Conservation (phyloP, 305 asterid genomes). For the Euphrasia arctica region DNA sequence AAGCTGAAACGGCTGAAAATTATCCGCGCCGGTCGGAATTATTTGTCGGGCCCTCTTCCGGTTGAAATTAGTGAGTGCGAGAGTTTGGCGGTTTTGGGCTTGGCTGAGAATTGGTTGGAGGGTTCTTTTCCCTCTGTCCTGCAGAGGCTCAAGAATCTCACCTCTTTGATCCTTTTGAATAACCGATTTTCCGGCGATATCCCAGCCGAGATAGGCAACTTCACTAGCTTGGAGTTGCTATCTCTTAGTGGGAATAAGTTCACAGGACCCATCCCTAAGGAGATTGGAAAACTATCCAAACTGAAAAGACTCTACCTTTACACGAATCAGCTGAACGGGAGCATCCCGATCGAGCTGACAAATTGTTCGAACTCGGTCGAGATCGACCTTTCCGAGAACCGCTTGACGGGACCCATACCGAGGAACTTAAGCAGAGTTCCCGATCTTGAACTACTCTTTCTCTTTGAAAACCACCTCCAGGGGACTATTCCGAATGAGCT, state of each 20-base stretch:
- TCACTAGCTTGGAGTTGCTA: conserved; percentile 60
- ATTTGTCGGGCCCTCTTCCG: conserved; percentile 69
- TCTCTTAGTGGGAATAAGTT: conserved; percentile 66
- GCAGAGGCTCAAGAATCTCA: conserved; percentile 52
- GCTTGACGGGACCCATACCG: conserved; percentile 62
- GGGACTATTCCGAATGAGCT: conserved; percentile 65
- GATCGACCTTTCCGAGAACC: conserved; percentile 84
- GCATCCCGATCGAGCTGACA: conserved; percentile 64
- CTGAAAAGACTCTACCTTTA: conserved; percentile 61
- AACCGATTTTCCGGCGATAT: conserved; percentile 67
- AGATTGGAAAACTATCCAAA: conserved; percentile 54
- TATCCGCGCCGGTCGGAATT: conserved; percentile 68
- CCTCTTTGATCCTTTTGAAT: conserved; percentile 52
- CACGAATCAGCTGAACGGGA: conserved; percentile 70
- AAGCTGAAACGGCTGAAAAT: conserved; percentile 56
- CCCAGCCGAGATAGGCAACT: conserved; percentile 78
- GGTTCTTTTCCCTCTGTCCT: conserved; percentile 66
- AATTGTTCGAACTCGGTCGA: conserved; percentile 59
- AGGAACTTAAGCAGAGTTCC: conserved; percentile 43
- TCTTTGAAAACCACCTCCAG: conserved; percentile 64
- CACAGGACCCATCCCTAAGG: conserved; percentile 61
- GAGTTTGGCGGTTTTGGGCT: conserved; percentile 60
- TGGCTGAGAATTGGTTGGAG: conserved; percentile 73
- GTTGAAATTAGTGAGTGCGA: conserved; percentile 59
- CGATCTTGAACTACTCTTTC: conserved; percentile 62